Evolutionary conservation across 352 stramenopile genomes (phyloP).

Genomic region (Phytophthora pluvialis): DNA sequence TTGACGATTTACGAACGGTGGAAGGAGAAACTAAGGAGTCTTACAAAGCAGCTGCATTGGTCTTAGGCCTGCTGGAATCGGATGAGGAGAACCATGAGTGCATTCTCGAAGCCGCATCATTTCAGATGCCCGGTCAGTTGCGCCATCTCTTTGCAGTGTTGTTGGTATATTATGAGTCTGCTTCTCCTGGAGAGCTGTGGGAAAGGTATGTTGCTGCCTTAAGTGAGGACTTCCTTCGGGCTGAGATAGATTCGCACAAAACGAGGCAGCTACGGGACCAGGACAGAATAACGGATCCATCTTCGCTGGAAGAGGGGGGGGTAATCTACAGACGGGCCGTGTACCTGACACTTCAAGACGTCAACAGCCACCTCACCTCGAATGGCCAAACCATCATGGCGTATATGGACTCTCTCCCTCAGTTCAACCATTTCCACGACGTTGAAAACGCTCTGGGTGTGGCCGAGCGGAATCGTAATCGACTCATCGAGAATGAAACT

Average conservation of each 20-base stretch:
- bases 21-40: neutral
- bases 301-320: neutral
- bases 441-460: no score
- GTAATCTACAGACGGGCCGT: no score
- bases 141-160: slow-evolving; percentile 13
- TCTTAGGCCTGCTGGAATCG: neutral
- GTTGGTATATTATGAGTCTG: slow-evolving; percentile 6
- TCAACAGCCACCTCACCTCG: no score
- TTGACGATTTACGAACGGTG: slow-evolving; percentile 1
- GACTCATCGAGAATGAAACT: no score
- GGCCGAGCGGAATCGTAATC: no score
- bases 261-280: no score
- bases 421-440: no score
- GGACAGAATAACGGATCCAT: neutral
- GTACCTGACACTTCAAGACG: no score
- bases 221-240: neutral
- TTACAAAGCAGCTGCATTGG: neutral
- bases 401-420: no score
- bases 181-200: neutral
- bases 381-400: no score
- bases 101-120: neutral
- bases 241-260: neutral
- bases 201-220: neutral
- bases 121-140: slow-evolving; percentile 11
- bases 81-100: slow-evolving; percentile 13